These are phyloP conservation scores for Clonostachys solani DNA, from an alignment of 2,329 filamentous ascomycete genomes.

Conservation along the genomic window DNA sequence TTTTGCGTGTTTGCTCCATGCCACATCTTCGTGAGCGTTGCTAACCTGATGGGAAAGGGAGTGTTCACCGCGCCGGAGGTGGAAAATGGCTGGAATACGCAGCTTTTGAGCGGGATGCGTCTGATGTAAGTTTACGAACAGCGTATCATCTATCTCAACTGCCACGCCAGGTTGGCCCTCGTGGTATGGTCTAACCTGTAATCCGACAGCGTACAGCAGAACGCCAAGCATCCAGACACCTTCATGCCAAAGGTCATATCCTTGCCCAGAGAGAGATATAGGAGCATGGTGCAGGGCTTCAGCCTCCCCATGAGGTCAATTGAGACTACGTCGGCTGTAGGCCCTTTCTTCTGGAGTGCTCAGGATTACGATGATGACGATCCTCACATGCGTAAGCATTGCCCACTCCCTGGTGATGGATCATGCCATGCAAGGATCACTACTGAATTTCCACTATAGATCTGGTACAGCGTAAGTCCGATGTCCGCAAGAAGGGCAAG, in stretches of 20 bases:
- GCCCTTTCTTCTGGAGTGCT: conserved; percentile 59
- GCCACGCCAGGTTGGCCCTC: neutral
- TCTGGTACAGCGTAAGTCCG: conserved; percentile 61
- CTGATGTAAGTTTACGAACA: conserved; percentile 41
- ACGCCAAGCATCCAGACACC: conserved; percentile 52
- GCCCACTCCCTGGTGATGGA: too few relatives aligned
- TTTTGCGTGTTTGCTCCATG: conserved; percentile 11
- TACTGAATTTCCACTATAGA: conserved; percentile 24
- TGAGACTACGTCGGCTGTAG: conserved; percentile 54
- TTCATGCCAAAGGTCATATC: conserved; percentile 53
- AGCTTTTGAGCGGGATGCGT: conserved; percentile 45
- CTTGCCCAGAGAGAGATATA: conserved; percentile 43
- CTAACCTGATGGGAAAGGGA: conserved; percentile 29
- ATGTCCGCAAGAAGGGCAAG: conserved; percentile 59
- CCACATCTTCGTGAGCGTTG: too few relatives aligned
- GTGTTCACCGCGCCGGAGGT: conserved; percentile 40
- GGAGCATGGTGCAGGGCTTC: conserved; percentile 50
- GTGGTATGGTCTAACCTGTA: neutral
- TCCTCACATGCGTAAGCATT: conserved; percentile 49
- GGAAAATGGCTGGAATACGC: conserved; percentile 34
- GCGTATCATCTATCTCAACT: neutral
- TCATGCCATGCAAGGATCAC: too few relatives aligned
- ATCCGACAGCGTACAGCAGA: conserved; percentile 44
- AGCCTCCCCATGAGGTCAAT: conserved; percentile 52
- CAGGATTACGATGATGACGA: conserved; percentile 52